These are phyloP conservation scores for Acanthamoeba sp. DNA, from an alignment of 208 protist genomes.

Conservation along the genomic window DNA sequence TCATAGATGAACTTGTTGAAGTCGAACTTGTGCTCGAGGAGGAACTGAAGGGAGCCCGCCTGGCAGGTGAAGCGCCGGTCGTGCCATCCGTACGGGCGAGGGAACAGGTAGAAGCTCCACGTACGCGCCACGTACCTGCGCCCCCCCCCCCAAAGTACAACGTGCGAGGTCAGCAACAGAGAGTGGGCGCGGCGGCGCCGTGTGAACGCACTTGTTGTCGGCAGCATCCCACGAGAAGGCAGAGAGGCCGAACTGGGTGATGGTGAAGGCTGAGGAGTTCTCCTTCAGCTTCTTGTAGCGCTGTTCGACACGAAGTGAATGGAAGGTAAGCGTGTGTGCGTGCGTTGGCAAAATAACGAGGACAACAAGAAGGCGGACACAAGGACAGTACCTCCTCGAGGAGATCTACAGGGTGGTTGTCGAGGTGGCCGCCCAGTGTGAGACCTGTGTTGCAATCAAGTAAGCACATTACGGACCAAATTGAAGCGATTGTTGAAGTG, in stretches of 20 bases:
- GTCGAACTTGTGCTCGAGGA: slow-evolving; percentile 54
- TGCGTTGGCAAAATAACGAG: too few relatives aligned
- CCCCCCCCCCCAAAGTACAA: neutral
- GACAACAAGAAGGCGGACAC: too few relatives aligned
- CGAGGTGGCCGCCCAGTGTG: neutral
- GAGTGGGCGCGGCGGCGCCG: neutral
- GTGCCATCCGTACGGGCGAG: neutral
- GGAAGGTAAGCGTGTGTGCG: too few relatives aligned
- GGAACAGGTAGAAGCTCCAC: slow-evolving; percentile 71
- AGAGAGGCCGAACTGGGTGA: slow-evolving; percentile 53
- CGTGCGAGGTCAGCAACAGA: neutral
- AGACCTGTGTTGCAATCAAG: neutral
- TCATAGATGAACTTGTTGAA: slow-evolving; percentile 71
- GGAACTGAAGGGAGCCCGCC: slow-evolving; percentile 46
- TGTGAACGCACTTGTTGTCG: slow-evolving; percentile 16
- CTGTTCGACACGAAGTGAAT: neutral
- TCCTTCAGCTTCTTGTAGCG: slow-evolving; percentile 53
- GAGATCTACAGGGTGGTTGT: neutral
- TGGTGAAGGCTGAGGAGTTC: neutral
- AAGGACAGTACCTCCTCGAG: neutral
- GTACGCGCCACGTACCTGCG: slow-evolving; percentile 3
- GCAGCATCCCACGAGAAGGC: slow-evolving; percentile 14
- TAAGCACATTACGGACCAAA: neutral
- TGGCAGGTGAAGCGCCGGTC: slow-evolving; percentile 44
- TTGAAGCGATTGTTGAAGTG: neutral